A percentile compares a stretch with the other conserved stretches of the same genome.
Evolutionary conservation across 164 flowering plant genomes (phyloP).

Genomic region (Magnolia officinalis): DNA sequence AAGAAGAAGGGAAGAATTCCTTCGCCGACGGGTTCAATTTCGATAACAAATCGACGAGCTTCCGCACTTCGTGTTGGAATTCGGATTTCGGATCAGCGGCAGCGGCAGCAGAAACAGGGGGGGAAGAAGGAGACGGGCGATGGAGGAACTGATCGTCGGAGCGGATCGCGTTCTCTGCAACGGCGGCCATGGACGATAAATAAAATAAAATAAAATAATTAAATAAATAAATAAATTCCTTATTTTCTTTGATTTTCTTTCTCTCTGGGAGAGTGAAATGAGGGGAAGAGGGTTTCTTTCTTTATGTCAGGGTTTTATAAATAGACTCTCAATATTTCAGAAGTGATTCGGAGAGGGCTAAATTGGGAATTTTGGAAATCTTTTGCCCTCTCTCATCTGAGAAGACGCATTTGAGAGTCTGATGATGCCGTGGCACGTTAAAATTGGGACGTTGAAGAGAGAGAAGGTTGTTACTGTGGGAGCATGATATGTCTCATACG

Average conservation of each 20-base stretch:
- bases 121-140: background rate
- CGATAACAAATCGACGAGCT: slow-evolving; percentile 62
- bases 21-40: slow-evolving; percentile 74
- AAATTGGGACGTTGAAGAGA: background rate
- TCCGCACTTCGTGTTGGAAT: slow-evolving; percentile 48
- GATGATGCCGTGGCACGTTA: slow-evolving; percentile 1
- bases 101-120: background rate
- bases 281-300: background rate
- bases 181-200: slow-evolving; percentile 27
- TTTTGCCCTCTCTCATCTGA: background rate
- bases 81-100: slow-evolving; percentile 23
- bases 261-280: background rate
- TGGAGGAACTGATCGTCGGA: slow-evolving; percentile 20
- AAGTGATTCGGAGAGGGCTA: background rate
- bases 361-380: background rate
- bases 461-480: slow-evolving; percentile 5
- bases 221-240: background rate
- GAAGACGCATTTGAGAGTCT: background rate
- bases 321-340: too few species aligned
- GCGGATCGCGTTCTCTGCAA: slow-evolving; percentile 24
- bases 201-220: background rate
- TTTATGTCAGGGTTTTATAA: background rate
- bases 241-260: background rate
- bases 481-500: slow-evolving; percentile 1
- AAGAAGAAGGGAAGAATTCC: slow-evolving; percentile 69